These are phyloP conservation scores for Chlamydomonas reinhardtii DNA, from an alignment of 163 green algal species.

Conservation along the genomic window DNA sequence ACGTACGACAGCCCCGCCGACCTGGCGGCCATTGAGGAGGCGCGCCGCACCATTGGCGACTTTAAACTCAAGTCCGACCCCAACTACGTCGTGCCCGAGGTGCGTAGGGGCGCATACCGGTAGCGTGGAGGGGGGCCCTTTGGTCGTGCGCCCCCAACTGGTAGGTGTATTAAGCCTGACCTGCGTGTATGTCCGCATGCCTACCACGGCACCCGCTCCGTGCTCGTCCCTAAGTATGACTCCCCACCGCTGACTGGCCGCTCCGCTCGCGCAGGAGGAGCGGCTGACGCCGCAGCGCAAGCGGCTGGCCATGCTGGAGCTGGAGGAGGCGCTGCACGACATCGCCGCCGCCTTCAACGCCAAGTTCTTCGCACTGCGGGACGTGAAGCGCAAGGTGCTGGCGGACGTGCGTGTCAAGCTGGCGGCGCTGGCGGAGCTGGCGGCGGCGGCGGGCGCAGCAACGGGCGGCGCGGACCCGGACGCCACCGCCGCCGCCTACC, in stretches of 20 bases:
- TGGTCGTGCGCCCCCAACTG: no score
- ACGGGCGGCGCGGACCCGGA: background rate
- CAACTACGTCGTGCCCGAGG: slow-evolving; percentile 78
- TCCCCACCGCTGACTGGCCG: no score
- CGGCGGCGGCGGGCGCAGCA: background rate
- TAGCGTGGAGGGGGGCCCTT: no score
- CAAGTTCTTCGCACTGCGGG: slow-evolving; percentile 74
- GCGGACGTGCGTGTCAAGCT: slow-evolving; percentile 29
- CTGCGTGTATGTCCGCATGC: no score
- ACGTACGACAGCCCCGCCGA: slow-evolving; percentile 73
- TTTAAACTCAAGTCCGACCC: slow-evolving; percentile 89
- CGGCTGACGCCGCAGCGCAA: slow-evolving; percentile 77
- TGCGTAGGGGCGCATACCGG: slow-evolving; percentile 6
- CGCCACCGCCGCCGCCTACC: slow-evolving; percentile 3
- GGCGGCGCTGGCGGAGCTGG: slow-evolving; percentile 25
- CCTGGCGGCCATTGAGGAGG: slow-evolving; percentile 69
- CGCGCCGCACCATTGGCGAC: slow-evolving; percentile 79
- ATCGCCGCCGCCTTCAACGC: slow-evolving; percentile 79
- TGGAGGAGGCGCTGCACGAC: slow-evolving; percentile 74
- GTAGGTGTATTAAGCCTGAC: no score
- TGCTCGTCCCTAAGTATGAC: no score
- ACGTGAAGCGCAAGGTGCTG: slow-evolving; percentile 68
- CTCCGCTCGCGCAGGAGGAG: slow-evolving; percentile 62
- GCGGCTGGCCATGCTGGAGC: slow-evolving; percentile 74
- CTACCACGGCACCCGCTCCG: no score